Percentiles rank a stretch among this genome's conserved stretches.
phyloP scores from a whole-genome alignment of 306 rosid species.

The Cyclanthera cordifolia region DNA sequence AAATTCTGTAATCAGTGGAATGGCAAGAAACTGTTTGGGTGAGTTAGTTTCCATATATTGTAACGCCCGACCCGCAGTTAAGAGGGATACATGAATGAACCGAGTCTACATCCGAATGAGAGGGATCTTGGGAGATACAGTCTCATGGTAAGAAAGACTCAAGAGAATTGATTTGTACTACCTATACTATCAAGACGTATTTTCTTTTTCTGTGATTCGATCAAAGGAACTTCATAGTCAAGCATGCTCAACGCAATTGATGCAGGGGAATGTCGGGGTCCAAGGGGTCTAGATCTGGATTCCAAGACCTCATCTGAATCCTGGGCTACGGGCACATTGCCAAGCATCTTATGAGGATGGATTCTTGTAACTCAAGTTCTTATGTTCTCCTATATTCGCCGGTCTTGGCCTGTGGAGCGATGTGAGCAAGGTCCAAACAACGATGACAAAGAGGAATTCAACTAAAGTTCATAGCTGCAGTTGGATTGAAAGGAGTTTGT shows the following conservation, averaged over 20 bases:
- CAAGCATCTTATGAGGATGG: slow-evolving; percentile 26
- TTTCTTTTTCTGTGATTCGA: no score
- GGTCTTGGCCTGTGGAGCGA: slow-evolving; percentile 50
- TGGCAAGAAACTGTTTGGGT: slow-evolving; percentile 57
- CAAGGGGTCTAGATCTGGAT: no score
- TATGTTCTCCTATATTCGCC: slow-evolving; percentile 57
- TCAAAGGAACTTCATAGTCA: no score
- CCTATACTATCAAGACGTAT: no score
- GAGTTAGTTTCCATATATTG: slow-evolving; percentile 34
- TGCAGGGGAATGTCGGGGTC: slow-evolving; percentile 65
- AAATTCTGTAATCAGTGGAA: slow-evolving; percentile 63
- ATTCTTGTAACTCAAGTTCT: slow-evolving; percentile 39
- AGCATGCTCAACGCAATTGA: no score
- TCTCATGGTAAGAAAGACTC: no score
- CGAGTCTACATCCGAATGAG: no score
- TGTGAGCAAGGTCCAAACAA: slow-evolving; percentile 37
- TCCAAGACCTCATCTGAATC: no score
- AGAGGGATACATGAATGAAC: slow-evolving; percentile 55
- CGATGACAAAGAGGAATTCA: slow-evolving; percentile 40
- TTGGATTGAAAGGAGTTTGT: slow-evolving; percentile 61
- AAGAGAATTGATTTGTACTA: no score
- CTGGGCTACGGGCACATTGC: no score
- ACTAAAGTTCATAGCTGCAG: slow-evolving; percentile 59
- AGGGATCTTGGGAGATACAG: no score
- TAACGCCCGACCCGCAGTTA: no score